These are phyloP conservation scores for Candida sphagnicola DNA, from an alignment of 805 yeast genomes.

Conservation along the genomic window DNA sequence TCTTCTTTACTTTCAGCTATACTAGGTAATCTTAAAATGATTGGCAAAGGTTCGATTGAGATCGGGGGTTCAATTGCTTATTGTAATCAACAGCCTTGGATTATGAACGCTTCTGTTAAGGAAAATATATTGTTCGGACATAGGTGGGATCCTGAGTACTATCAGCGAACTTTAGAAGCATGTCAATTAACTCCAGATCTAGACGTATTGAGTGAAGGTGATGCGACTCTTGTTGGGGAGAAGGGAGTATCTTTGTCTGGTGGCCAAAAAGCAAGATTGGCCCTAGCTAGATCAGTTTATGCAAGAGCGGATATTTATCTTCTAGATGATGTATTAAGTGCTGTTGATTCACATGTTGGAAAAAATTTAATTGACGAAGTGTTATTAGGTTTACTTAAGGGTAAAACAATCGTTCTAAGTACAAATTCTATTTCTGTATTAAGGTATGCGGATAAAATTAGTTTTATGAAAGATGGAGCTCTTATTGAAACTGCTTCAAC, in stretches of 20 bases:
- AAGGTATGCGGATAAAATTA: slow-evolving; percentile 56
- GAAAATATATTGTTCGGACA: slow-evolving; percentile 52
- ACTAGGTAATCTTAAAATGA: slow-evolving; percentile 46
- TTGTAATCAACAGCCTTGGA: slow-evolving; percentile 59
- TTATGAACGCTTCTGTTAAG: slow-evolving; percentile 46
- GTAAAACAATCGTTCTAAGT: slow-evolving; percentile 53
- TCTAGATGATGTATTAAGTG: slow-evolving; percentile 64
- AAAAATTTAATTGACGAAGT: slow-evolving; percentile 50
- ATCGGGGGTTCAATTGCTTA: slow-evolving; percentile 49
- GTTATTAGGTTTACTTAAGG: slow-evolving; percentile 42
- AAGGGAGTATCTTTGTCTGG: slow-evolving; percentile 60
- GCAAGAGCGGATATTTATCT: slow-evolving; percentile 55
- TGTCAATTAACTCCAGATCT: slow-evolving; percentile 49
- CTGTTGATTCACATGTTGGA: slow-evolving; percentile 72
- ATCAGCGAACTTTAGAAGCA: slow-evolving; percentile 41
- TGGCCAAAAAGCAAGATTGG: slow-evolving; percentile 62
- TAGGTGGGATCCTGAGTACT: slow-evolving; percentile 38
- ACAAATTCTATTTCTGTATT: slow-evolving; percentile 57
- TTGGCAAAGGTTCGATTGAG: slow-evolving; percentile 9
- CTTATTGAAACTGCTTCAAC: slow-evolving; percentile 50
- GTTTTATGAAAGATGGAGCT: slow-evolving; percentile 50
- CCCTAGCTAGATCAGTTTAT: slow-evolving; percentile 68
- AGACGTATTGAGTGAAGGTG: slow-evolving; percentile 48
- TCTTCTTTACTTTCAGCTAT: slow-evolving; percentile 53
- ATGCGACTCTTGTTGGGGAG: slow-evolving; percentile 54